A percentile compares a stretch with the other conserved stretches of the same genome.
These are phyloP conservation scores for Exidia glandulosa DNA, from an alignment of 768 basidiomycete species.

Conservation along the genomic window DNA sequence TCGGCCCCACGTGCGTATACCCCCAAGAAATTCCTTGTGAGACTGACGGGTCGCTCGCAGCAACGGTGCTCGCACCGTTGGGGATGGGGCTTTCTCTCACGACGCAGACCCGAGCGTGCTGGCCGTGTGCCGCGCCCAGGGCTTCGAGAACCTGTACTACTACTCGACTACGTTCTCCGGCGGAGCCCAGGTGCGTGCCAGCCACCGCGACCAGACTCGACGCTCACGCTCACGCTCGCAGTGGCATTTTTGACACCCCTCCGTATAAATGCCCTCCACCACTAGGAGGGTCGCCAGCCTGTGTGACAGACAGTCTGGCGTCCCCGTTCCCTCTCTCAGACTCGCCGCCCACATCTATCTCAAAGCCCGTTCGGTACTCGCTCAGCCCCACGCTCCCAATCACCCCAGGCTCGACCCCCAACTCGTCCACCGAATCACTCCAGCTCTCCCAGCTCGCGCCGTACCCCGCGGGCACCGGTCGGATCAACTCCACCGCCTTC, in stretches of 20 bases:
- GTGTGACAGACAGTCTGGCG: constrained; percentile 92
- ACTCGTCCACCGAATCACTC: constrained; percentile 7
- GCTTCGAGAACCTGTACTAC: constrained; percentile 74
- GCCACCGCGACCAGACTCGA: neutral
- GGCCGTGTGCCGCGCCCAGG: constrained; percentile 77
- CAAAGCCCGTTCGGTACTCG: constrained; percentile 26
- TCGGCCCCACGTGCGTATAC: constrained; percentile 76
- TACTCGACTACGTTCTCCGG: constrained; percentile 92
- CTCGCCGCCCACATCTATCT: constrained; percentile 13
- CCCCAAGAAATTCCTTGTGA: neutral
- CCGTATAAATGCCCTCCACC: constrained; percentile 82
- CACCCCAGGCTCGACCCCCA: constrained; percentile 19
- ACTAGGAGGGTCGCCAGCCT: constrained; percentile 86
- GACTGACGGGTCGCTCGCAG: constrained; percentile 25
- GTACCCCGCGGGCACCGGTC: neutral
- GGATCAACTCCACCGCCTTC: constrained; percentile 14
- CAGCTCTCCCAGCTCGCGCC: constrained; percentile 3
- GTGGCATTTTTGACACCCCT: constrained; percentile 95
- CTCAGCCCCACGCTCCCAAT: constrained; percentile 16
- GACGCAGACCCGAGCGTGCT: constrained; percentile 69
- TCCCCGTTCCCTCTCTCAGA: constrained; percentile 38
- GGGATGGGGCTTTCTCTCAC: constrained; percentile 82
- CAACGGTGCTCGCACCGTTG: constrained; percentile 96
- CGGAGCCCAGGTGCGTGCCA: constrained; percentile 65
- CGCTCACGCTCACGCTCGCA: constrained; percentile 16